A percentile compares a stretch with the other conserved stretches of the same genome.
Conservation (phyloP, 805 yeast species). For the Yarrowia phangngaensis region DNA sequence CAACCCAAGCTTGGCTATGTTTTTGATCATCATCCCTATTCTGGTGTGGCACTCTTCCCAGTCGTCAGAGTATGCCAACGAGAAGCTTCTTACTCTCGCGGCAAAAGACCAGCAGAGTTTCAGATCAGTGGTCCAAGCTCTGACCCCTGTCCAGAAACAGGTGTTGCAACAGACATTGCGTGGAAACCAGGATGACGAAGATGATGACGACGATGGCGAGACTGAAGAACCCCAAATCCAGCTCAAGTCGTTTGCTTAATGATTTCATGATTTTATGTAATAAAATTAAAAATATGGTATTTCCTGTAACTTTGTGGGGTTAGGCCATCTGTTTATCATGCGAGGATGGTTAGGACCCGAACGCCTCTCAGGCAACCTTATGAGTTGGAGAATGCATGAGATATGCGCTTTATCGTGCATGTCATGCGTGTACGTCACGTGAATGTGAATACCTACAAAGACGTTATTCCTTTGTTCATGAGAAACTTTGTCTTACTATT, state of each 20-base stretch:
- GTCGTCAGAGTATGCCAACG: constrained; percentile 16
- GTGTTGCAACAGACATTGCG: constrained; percentile 29
- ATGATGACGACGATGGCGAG: constrained; percentile 28
- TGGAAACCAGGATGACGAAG: constrained; percentile 26
- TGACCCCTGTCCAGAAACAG: constrained; percentile 36
- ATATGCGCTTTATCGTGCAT: no score
- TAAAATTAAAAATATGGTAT: no score
- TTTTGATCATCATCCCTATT: constrained; percentile 18
- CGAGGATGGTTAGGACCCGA: no score
- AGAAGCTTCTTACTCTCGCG: constrained; percentile 37
- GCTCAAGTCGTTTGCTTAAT: constrained; percentile 46
- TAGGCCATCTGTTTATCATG: no score
- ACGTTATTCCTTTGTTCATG: no score
- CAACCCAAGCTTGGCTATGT: not conserved
- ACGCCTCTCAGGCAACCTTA: no score
- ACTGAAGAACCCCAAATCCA: constrained; percentile 44
- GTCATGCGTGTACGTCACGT: no score
- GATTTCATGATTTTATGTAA: no score
- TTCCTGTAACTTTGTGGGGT: no score
- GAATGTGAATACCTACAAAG: no score
- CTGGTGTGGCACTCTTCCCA: constrained; percentile 17
- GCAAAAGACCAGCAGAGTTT: constrained; percentile 36
- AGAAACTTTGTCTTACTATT: no score
- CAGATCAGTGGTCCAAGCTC: constrained; percentile 39
- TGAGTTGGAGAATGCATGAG: no score